A percentile compares a stretch with the other conserved stretches of the same genome.
These are phyloP conservation scores for Xanthoconium purpureum DNA, from an alignment of 768 basidiomycete genomes.

Conservation along the genomic window DNA sequence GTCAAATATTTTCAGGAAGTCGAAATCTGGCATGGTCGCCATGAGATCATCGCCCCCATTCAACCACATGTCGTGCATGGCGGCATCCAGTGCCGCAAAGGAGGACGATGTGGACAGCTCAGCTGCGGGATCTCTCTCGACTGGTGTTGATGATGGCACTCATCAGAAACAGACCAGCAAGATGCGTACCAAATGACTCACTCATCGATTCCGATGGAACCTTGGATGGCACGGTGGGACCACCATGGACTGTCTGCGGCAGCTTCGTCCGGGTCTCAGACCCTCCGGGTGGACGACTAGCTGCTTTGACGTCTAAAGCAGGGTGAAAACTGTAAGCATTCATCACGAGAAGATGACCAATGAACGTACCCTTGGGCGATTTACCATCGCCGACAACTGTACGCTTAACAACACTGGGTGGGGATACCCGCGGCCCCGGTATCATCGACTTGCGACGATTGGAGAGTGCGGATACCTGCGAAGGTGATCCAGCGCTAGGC, in stretches of 20 bases:
- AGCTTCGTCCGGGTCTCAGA: constrained; percentile 15
- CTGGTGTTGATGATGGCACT: not conserved
- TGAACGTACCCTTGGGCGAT: constrained; percentile 1
- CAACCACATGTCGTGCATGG: constrained; percentile 3
- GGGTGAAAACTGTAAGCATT: not conserved
- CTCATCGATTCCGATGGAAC: not conserved
- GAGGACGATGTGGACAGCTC: constrained; percentile 12
- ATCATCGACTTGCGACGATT: constrained; percentile 14
- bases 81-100: constrained; percentile 12
- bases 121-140: not conserved
- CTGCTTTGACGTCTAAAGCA: constrained; percentile 7
- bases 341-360: not conserved
- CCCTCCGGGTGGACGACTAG: constrained; percentile 9
- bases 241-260: not conserved
- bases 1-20: not conserved
- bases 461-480: not conserved
- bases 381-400: not conserved
- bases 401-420: not conserved
- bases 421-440: constrained; percentile 4
- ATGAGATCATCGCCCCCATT: constrained; percentile 3
- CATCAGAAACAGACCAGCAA: constrained; percentile 6
- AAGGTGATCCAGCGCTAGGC: constrained; percentile 4
- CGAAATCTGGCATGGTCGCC: not conserved
- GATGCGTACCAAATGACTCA: not conserved
- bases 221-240: not conserved